Evolutionary conservation across 345 rosid genomes (phyloP).

Genomic region (Brassica incana): DNA sequence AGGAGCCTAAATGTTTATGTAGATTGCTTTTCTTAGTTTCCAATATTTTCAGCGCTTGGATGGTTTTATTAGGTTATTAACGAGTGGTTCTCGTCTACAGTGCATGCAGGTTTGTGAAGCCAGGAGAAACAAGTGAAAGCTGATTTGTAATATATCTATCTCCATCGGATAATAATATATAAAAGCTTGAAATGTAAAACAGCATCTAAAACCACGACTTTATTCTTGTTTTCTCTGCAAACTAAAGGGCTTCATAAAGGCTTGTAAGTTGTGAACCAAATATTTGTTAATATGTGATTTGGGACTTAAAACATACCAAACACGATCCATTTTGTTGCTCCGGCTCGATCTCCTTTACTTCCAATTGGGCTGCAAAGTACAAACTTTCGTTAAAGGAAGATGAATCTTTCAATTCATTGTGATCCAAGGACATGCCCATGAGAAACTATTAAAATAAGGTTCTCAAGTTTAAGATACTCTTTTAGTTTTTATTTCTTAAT

Average conservation of each 20-base stretch:
- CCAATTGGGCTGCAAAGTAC: not conserved
- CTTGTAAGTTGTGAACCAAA: constrained; percentile 19
- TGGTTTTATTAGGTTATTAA: not conserved
- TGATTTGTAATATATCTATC: constrained; percentile 15
- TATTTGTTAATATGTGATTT: constrained; percentile 6
- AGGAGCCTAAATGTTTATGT: too few species aligned
- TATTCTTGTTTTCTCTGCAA: constrained; percentile 19
- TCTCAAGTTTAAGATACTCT: too few species aligned
- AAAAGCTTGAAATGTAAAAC: constrained; percentile 26
- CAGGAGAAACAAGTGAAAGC: constrained; percentile 12
- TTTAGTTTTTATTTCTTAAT: too few species aligned
- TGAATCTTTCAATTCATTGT: not conserved
- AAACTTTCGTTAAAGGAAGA: not conserved
- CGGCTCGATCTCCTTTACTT: not conserved
- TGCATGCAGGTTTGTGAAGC: constrained; percentile 23
- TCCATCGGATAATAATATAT: not conserved
- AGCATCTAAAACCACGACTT: constrained; percentile 18
- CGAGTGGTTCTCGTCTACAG: not conserved
- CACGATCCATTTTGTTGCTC: not conserved
- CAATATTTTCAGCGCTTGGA: too few species aligned
- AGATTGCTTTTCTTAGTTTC: too few species aligned
- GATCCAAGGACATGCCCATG: too few species aligned
- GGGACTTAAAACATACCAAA: not conserved
- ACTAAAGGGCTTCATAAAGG: constrained; percentile 13
- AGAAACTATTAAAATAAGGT: too few species aligned